A percentile compares a stretch with the other conserved stretches of the same genome.
Conservation (phyloP, 1,139 yeast species). For the Spathaspora sp. region DNA sequence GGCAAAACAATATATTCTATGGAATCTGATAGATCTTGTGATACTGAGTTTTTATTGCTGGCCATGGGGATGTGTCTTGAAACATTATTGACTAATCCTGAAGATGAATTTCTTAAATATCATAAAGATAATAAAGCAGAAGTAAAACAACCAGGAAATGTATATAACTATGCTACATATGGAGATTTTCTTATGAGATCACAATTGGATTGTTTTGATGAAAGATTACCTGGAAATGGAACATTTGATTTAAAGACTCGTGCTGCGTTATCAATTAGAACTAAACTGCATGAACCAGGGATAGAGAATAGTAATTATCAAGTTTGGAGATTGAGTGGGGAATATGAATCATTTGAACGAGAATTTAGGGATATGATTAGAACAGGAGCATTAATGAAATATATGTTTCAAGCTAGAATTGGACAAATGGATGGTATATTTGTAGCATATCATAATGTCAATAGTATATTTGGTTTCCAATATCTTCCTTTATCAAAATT, state of each 20-base stretch:
- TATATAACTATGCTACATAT: conserved; percentile 70
- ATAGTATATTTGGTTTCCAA: conserved; percentile 84
- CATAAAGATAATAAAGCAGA: conserved; percentile 13
- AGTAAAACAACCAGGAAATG: conserved; percentile 23
- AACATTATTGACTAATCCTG: conserved; percentile 62
- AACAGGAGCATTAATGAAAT: conserved; percentile 74
- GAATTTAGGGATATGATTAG: conserved; percentile 76
- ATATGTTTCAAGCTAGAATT: conserved; percentile 85
- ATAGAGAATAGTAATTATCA: conserved; percentile 56
- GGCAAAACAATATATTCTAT: conserved; percentile 54
- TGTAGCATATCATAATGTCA: conserved; percentile 84
- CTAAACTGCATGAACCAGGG: conserved; percentile 68
- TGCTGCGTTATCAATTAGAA: conserved; percentile 83
- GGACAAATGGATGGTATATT: conserved; percentile 98
- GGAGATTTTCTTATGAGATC: conserved; percentile 81
- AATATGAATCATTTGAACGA: conserved; percentile 73
- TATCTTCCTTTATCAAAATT: conserved; percentile 75
- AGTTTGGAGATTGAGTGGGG: conserved; percentile 59
- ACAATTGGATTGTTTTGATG: conserved; percentile 83
- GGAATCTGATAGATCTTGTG: conserved; percentile 69
- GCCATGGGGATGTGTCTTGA: conserved; percentile 80
- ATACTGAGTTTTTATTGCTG: conserved; percentile 70
- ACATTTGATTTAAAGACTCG: conserved; percentile 90
- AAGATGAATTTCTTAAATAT: conserved; percentile 40
- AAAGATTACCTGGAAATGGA: conserved; percentile 83